Conservation (phyloP, 2,329 filamentous ascomycete genomes). For the Fusarium odoratissimum region DNA sequence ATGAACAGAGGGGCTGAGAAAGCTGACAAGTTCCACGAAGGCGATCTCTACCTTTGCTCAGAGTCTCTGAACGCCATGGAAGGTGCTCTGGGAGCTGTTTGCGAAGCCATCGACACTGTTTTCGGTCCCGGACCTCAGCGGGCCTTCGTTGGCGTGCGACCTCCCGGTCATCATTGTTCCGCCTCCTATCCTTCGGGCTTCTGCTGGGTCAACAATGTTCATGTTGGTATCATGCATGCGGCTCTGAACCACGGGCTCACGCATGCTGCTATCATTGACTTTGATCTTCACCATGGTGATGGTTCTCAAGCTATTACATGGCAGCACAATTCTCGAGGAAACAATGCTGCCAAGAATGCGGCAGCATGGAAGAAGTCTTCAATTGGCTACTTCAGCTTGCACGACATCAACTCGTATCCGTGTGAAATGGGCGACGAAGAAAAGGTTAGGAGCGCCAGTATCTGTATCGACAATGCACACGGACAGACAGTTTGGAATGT, state of each 20-base stretch:
- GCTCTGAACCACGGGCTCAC: slow-evolving; percentile 86
- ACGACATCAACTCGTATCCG: slow-evolving; percentile 98
- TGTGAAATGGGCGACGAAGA: slow-evolving; percentile 94
- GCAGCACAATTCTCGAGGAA: slow-evolving; percentile 83
- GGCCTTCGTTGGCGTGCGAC: slow-evolving; percentile 92
- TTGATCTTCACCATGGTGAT: slow-evolving; percentile 92
- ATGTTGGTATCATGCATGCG: slow-evolving; percentile 94
- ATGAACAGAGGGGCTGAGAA: slow-evolving; percentile 64
- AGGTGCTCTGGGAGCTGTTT: slow-evolving; percentile 90
- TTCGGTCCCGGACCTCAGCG: slow-evolving; percentile 75
- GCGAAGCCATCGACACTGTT: slow-evolving; percentile 89
- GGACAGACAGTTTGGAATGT: slow-evolving; percentile 97
- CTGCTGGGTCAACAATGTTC: slow-evolving; percentile 98
- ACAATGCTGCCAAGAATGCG: slow-evolving; percentile 73
- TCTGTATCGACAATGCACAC: slow-evolving; percentile 95
- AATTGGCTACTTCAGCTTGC: slow-evolving; percentile 95
- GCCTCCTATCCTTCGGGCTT: slow-evolving; percentile 91
- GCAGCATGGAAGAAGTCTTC: slow-evolving; percentile 82
- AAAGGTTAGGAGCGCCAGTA: slow-evolving; percentile 92
- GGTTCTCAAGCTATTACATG: slow-evolving; percentile 96
- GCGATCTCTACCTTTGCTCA: slow-evolving; percentile 89
- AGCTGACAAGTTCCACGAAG: slow-evolving; percentile 77
- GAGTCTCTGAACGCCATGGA: slow-evolving; percentile 91
- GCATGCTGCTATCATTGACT: slow-evolving; percentile 93
- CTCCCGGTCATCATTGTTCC: slow-evolving; percentile 96